These are phyloP conservation scores for Noccaea caerulescens DNA, from an alignment of 345 rosid species.

Conservation along the genomic window DNA sequence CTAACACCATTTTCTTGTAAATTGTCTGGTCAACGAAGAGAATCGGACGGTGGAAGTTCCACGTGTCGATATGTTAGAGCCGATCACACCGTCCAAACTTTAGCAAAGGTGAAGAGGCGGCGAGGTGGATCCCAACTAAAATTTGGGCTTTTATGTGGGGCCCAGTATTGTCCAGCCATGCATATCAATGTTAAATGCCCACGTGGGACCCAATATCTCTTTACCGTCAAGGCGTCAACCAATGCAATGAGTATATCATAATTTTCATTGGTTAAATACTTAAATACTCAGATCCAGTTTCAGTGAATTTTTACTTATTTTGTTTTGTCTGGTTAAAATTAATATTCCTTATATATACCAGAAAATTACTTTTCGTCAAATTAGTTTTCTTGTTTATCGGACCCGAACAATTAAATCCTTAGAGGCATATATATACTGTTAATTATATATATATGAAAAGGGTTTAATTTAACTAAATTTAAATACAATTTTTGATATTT, in stretches of 20 bases:
- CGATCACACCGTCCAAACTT: slow-evolving; percentile 43
- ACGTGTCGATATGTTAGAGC: slow-evolving; percentile 16
- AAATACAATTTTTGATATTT: no score
- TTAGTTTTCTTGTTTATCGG: not conserved
- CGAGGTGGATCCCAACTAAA: slow-evolving; percentile 41
- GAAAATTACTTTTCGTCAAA: not conserved
- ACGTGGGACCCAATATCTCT: slow-evolving; percentile 34
- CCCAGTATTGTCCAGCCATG: slow-evolving; percentile 40
- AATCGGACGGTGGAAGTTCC: slow-evolving; percentile 37
- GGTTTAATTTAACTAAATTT: no score
- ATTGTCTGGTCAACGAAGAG: slow-evolving; percentile 10
- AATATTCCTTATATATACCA: no score
- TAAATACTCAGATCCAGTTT: no score
- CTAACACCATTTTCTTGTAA: not conserved
- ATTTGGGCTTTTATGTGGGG: slow-evolving; percentile 36
- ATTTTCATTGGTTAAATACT: not conserved
- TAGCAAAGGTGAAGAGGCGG: slow-evolving; percentile 31
- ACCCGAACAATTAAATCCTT: not conserved
- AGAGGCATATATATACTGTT: no score
- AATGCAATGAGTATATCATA: slow-evolving; percentile 38
- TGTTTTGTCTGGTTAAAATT: no score
- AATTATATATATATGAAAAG: no score
- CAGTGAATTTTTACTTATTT: no score
- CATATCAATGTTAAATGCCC: slow-evolving; percentile 2
- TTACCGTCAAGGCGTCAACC: slow-evolving; percentile 13